Conservation (phyloP, 2,329 filamentous ascomycete species). For the Colletotrichum siamense region DNA sequence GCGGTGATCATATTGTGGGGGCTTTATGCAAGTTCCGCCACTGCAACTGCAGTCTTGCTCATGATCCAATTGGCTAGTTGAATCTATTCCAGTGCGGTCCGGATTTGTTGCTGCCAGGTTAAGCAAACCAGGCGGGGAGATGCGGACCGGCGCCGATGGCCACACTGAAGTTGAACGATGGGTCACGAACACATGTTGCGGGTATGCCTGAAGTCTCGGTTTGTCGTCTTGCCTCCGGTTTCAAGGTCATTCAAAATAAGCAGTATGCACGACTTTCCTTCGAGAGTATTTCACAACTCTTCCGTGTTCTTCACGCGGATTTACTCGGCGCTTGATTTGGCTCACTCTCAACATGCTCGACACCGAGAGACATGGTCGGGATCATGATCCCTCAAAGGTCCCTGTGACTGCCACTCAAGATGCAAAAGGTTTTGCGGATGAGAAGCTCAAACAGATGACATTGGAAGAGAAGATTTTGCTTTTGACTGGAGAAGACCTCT, state of each 20-base stretch:
- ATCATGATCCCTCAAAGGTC: not conserved
- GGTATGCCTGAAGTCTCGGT: not conserved
- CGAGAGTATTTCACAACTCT: not conserved
- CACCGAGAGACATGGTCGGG: not conserved
- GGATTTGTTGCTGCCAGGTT: not conserved
- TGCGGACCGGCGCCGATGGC: not conserved
- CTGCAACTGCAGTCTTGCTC: not conserved
- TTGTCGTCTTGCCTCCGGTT: not conserved
- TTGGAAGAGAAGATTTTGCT: not conserved
- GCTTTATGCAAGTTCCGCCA: not conserved
- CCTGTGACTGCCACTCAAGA: not conserved
- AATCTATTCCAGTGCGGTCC: accelerated
- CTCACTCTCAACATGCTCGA: not conserved
- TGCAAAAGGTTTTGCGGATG: not conserved
- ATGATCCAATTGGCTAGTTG: not conserved
- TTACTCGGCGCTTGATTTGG: not conserved
- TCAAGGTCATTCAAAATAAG: not conserved
- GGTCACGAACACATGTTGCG: not conserved
- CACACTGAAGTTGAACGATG: not conserved
- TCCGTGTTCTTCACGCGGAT: not conserved
- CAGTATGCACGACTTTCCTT: not conserved
- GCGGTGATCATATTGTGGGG: not conserved
- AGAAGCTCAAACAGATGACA: not conserved
- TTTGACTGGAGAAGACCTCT: not conserved
- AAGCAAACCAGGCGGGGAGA: not conserved